Evolutionary conservation across 2,329 filamentous ascomycete genomes (phyloP).

Genomic region (Claviceps pazoutovae): DNA sequence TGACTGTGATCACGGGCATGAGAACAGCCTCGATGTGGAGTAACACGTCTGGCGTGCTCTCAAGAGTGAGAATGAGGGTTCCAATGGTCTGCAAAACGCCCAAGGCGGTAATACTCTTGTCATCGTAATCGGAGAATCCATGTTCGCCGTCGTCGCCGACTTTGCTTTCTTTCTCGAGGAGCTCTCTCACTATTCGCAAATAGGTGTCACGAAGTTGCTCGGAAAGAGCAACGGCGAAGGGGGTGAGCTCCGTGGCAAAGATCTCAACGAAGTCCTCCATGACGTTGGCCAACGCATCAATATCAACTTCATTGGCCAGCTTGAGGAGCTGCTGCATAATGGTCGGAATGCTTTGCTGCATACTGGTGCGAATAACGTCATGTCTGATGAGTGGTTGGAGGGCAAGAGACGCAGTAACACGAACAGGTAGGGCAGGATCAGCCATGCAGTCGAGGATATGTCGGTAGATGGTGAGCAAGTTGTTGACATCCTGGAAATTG

Average conservation of each 20-base stretch:
- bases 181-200: slow-evolving; percentile 78
- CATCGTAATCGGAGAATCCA: slow-evolving; percentile 80
- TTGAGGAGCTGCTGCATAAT: slow-evolving; percentile 99
- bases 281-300: slow-evolving; percentile 91
- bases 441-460: slow-evolving; percentile 97
- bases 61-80: slow-evolving; percentile 87
- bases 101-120: slow-evolving; percentile 95
- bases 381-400: slow-evolving; percentile 92
- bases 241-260: slow-evolving; percentile 91
- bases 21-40: slow-evolving; percentile 88
- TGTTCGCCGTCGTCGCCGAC: slow-evolving; percentile 60
- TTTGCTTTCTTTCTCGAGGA: slow-evolving; percentile 76
- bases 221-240: slow-evolving; percentile 89
- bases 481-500: slow-evolving; percentile 92
- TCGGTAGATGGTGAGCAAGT: slow-evolving; percentile 89
- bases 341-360: slow-evolving; percentile 95
- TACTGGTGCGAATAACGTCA: slow-evolving; percentile 82
- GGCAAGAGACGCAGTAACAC: slow-evolving; percentile 85
- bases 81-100: slow-evolving; percentile 96
- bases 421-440: slow-evolving; percentile 80
- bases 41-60: slow-evolving; percentile 92
- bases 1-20: slow-evolving; percentile 94
- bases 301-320: slow-evolving; percentile 92
- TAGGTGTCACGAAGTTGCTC: slow-evolving; percentile 96
- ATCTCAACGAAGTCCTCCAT: slow-evolving; percentile 99